phyloP scores from a whole-genome alignment of 164 flowering plant genomes.

The Aristolochia fimbriata region DNA sequence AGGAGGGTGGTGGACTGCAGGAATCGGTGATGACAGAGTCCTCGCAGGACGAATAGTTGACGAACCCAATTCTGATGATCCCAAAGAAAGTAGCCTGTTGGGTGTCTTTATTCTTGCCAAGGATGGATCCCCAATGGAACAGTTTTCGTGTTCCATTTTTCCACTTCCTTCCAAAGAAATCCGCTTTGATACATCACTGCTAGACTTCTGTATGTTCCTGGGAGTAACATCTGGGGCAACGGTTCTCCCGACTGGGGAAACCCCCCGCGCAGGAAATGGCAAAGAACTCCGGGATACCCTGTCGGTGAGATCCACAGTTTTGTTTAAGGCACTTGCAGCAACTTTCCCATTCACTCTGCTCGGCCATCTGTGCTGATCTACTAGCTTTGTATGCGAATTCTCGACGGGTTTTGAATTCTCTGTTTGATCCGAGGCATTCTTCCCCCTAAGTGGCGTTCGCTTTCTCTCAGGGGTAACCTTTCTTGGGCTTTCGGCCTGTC shows the following conservation, averaged over 20 bases:
- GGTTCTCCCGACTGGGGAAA: conserved; percentile 40
- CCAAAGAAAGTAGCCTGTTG: conserved; percentile 11
- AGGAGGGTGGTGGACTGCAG: conserved; percentile 39
- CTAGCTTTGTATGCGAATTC: conserved; percentile 35
- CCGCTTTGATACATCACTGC: conserved; percentile 29
- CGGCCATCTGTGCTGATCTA: conserved; percentile 90
- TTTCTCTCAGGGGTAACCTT: conserved; percentile 77
- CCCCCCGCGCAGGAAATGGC: conserved; percentile 30
- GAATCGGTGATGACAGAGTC: conserved; percentile 23
- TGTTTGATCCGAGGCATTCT: conserved; percentile 48
- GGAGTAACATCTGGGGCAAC: conserved; percentile 23
- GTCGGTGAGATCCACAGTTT: conserved; percentile 51
- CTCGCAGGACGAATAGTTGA: conserved; percentile 16
- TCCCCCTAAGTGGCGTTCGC: conserved; percentile 79
- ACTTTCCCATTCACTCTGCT: conserved; percentile 55
- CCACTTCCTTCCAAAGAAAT: conserved; percentile 24
- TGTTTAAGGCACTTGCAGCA: conserved; percentile 26
- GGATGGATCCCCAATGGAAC: conserved; percentile 26
- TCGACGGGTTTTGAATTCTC: conserved; percentile 85
- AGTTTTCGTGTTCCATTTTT: conserved; percentile 16
- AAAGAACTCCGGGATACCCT: conserved; percentile 21
- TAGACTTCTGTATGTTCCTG: conserved; percentile 38
- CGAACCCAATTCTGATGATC: conserved; percentile 30
- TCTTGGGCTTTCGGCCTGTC: conserved; percentile 36
- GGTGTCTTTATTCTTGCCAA: conserved; percentile 12